phyloP scores from a whole-genome alignment of 768 basidiomycete genomes.

The Naematelia encephala region DNA sequence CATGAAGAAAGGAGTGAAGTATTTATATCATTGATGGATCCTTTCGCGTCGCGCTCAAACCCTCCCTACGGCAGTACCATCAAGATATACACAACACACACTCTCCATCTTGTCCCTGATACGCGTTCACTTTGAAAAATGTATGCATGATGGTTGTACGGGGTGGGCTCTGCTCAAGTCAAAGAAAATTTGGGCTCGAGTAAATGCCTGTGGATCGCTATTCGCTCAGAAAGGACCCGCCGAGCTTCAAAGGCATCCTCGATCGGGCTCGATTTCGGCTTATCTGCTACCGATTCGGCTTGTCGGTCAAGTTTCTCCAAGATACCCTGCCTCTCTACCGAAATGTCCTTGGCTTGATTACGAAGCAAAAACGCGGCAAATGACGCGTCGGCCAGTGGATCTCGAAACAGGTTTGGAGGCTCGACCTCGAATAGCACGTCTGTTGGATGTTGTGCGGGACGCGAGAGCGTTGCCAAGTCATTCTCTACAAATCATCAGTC shows the following conservation, averaged over 20 bases:
- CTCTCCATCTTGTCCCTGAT: not conserved
- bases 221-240: slow-evolving; percentile 1
- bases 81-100: not conserved
- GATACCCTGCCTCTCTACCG: not conserved
- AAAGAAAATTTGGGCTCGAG: not conserved
- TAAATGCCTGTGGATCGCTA: not conserved
- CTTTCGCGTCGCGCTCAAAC: not conserved
- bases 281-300: not conserved
- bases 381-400: slow-evolving; percentile 29
- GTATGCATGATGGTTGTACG: not conserved
- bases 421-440: slow-evolving; percentile 45
- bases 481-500: slow-evolving; percentile 6
- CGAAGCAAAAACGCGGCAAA: slow-evolving; percentile 14
- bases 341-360: not conserved
- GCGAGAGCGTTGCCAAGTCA: slow-evolving; percentile 7
- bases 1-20: not conserved
- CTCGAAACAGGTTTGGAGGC: slow-evolving; percentile 44
- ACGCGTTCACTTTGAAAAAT: not conserved
- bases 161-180: not conserved
- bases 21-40: not conserved
- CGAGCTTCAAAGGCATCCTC: slow-evolving; percentile 22
- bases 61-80: not conserved
- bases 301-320: not conserved
- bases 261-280: slow-evolving; percentile 12
- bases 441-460: slow-evolving; percentile 1